phyloP scores from a whole-genome alignment of 2,329 filamentous ascomycete species.

The Sporothrix dimorphospora region DNA sequence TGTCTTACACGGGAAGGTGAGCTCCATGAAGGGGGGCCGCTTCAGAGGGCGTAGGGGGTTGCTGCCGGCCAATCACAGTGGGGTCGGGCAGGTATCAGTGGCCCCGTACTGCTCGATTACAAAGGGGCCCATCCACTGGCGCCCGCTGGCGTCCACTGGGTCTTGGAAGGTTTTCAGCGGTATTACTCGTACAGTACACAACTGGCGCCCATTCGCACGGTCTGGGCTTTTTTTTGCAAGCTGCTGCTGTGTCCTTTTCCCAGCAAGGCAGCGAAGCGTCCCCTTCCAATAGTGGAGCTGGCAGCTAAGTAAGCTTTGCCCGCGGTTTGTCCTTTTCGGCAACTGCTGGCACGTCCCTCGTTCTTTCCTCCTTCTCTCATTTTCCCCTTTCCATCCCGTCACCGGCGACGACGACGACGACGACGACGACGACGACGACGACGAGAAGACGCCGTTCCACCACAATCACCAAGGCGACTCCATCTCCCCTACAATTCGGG shows the following conservation, averaged over 20 bases:
- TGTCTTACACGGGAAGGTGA: conserved; percentile 25
- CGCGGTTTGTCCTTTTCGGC: not conserved
- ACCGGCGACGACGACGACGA: conserved; percentile 8
- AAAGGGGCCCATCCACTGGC: not conserved
- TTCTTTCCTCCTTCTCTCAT: not conserved
- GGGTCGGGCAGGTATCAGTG: not conserved
- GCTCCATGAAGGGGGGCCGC: not conserved
- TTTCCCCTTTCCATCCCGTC: not conserved
- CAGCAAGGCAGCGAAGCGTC: conserved; percentile 7
- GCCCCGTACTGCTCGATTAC: not conserved
- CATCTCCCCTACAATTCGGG: not conserved
- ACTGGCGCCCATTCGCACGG: not conserved
- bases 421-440: conserved; percentile 18
- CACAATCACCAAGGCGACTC: not conserved
- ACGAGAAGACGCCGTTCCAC: not conserved
- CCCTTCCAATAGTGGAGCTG: not conserved
- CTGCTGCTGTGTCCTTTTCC: conserved; percentile 18
- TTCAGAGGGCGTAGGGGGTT: not conserved
- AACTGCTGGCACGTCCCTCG: not conserved
- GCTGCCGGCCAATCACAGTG: conserved; percentile 18
- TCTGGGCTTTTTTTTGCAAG: not conserved
- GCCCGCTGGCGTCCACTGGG: not conserved
- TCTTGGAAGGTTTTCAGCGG: not conserved
- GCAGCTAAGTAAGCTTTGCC: not conserved
- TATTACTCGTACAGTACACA: not conserved